Evolutionary conservation across 2,329 filamentous ascomycete species (phyloP), one percentile per base, ranked within the genome.

Genomic region (Cercospora sp.): DNA sequence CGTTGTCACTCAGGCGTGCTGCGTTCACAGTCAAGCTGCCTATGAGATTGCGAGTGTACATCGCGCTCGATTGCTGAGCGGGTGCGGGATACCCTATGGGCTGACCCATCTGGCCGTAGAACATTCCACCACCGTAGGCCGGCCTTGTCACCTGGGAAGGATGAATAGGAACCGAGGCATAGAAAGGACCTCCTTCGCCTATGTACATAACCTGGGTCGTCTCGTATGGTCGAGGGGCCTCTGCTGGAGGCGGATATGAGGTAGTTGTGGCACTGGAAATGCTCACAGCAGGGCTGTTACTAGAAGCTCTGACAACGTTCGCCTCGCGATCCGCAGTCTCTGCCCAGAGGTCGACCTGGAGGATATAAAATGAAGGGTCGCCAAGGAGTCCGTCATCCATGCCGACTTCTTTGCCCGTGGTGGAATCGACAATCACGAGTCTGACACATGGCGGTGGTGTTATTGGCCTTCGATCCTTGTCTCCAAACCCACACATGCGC

Each of bases 401-500:
- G 78, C 95, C 91, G 53, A 96, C 87, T 78, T 96, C 93, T 76
- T 92, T 89, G 23, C 91, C 90, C 0, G 92, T 94, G 16, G 81
- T 80, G 51, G 86, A 83, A 79, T 97, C 92, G 69, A 86, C 88
- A 62, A 98, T 90, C 45, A 95, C 85, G 12, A 98, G 86, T 71
- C 91, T 87, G 63, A 98, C 91, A 79, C 94, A 97, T 3, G 95
- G 94, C 23, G 95, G 95, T 13, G 95, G 94, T 30, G 95, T 98
- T 74, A 99, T 97, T 28, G 95, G 95, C 71, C 95, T 87, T 72
- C 95, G 91, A 80, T 99, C 95, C 91, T 98, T 99, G 83, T 99
- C 95, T 70, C 95, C 95, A 82, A 98, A 99, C 7, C 95, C 95
- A 82, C 95, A 99, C 95, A 98, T 98, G 69, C 95, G 91, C 72